Base-by-base conservation (phyloP, 1,284 basidiomycete genomes). In the Coniophora puteana region DNA sequence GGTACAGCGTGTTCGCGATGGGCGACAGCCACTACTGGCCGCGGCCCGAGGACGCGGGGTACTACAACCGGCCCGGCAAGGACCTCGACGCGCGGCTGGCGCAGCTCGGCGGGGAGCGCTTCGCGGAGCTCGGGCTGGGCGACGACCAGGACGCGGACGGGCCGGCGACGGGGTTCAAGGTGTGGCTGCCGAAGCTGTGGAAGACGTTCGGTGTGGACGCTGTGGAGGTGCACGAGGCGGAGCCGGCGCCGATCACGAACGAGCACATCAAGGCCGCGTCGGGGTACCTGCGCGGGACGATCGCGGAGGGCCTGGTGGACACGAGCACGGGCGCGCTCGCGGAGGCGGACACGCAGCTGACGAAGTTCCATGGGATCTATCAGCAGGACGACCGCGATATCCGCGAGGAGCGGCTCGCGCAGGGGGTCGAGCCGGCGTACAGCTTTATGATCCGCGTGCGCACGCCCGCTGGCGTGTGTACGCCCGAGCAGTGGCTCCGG, bases 1-100 rank as follows among this genome's bases (percentile, higher is more conserved):
- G 80, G 54, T 89, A 80, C 60, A 68, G 85, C 43, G 93, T 99
- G 42, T 97, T 99, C 54, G 94, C 75, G 39, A 89, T 99, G 83
- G 95, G 95, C 51, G 95, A 99, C 67, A 94, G 89, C 60, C 94
- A 97, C 68, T 99, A 99, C 71, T 99, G 95, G 95, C 96, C 96
- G 14, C 81, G 96, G 36, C 78, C 91, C 18, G 94, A 98, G 66
- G 95, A 99, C 59, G 88, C 88, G 22, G 88, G 93, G 57, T 99
- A 93, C 66, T 99, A 97, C 75, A 99, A 99, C 78, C 96, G 94
- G 69, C 85, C 96, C 0, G 82, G 83, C 17, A 96, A 93, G 69
- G 95, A 99, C 53, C 78, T 99, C 35, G 85, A 93, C 65, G 68
- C 75, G 21, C 81, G 84, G 28, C 67, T 97, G 13, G 78, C 82